These are phyloP conservation scores for Monosporascus sp. DNA, from an alignment of 2,329 filamentous ascomycete species.

Conservation along the genomic window DNA sequence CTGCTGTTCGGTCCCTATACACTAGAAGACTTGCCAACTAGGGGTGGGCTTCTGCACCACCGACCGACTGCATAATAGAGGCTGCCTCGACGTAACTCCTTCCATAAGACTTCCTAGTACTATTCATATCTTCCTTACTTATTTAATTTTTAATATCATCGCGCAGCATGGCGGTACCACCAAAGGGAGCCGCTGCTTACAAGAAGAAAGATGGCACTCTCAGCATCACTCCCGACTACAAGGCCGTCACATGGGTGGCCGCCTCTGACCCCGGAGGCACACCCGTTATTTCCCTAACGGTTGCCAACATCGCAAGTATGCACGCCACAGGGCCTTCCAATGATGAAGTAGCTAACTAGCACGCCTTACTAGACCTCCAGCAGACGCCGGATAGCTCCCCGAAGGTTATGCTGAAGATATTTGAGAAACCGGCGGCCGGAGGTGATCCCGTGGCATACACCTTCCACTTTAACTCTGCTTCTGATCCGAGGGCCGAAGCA, in stretches of 20 bases:
- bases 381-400: conserved; percentile 83
- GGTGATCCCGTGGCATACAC: conserved; percentile 66
- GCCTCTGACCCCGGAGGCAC: conserved; percentile 54
- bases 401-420: conserved; percentile 92
- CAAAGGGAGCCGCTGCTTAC: conserved; percentile 67
- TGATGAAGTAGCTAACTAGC: conserved; percentile 4
- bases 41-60: too few species aligned
- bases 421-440: conserved; percentile 60
- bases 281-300: conserved; percentile 61
- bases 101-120: background rate
- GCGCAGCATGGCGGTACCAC: conserved; percentile 50
- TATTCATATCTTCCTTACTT: background rate
- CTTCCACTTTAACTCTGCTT: conserved; percentile 80
- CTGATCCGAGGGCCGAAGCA: conserved; percentile 74
- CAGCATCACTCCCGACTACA: conserved; percentile 66
- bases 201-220: conserved; percentile 95
- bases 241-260: conserved; percentile 77
- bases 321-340: conserved; percentile 6
- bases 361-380: conserved; percentile 66
- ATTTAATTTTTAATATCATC: background rate
- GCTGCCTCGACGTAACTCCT: background rate
- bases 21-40: too few species aligned
- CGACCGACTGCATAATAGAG: background rate
- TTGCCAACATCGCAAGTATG: conserved; percentile 79
- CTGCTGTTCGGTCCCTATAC: background rate